A percentile compares a stretch with the other conserved stretches of the same genome.
These are phyloP conservation scores for Trypanosoma rangeli DNA, from an alignment of 208 protist genomes.

Conservation along the genomic window DNA sequence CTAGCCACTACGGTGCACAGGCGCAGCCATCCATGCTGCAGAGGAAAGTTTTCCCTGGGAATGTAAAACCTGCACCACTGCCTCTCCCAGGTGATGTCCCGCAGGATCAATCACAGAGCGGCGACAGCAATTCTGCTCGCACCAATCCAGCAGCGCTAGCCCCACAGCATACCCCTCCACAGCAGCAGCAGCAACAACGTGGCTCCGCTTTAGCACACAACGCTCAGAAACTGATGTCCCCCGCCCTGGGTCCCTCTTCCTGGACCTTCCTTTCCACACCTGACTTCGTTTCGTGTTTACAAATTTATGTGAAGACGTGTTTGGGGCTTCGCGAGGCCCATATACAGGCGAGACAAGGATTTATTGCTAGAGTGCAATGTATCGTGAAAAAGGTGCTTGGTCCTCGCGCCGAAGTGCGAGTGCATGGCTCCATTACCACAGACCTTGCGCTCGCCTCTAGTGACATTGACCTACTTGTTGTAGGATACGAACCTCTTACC, in stretches of 20 bases:
- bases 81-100: neutral
- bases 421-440: conserved; percentile 80
- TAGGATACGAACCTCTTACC: conserved; percentile 62
- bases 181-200: neutral
- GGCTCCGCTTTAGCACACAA: conserved; percentile 6
- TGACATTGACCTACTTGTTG: conserved; percentile 83
- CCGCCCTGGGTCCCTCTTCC: conserved; percentile 5
- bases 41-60: neutral
- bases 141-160: neutral
- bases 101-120: conserved; percentile 1
- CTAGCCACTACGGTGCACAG: neutral
- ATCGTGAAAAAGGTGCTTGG: conserved; percentile 40
- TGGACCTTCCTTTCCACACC: conserved; percentile 34
- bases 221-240: conserved; percentile 2
- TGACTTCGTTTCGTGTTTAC: conserved; percentile 60
- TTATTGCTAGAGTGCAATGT: conserved; percentile 63
- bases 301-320: conserved; percentile 63
- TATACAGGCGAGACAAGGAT: conserved; percentile 40
- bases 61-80: neutral
- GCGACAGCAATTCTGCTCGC: too few species aligned
- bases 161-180: too few species aligned
- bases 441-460: conserved; percentile 74
- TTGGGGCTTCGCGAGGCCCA: conserved; percentile 49
- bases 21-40: neutral
- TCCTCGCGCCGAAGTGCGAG: conserved; percentile 43